Percentiles rank a stretch among this genome's conserved stretches.
phyloP scores from a whole-genome alignment of 345 rosid genomes.

The Salix exigua region DNA sequence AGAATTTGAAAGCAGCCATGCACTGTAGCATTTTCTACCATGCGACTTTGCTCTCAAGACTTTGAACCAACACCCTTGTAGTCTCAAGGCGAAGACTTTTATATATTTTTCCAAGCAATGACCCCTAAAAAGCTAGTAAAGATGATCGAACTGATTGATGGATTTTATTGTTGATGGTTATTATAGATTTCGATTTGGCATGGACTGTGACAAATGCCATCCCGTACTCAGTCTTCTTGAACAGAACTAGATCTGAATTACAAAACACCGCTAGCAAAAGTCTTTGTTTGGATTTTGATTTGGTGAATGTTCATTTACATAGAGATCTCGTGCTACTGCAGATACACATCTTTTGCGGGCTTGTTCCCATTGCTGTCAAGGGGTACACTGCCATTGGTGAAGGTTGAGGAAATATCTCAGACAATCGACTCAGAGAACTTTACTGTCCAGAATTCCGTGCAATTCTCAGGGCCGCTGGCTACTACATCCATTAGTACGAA shows the following conservation, averaged over 20 bases:
- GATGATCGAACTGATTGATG: too few species aligned
- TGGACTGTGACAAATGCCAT: neutral
- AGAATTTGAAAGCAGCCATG: too few species aligned
- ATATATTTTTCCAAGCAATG: too few species aligned
- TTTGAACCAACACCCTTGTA: too few species aligned
- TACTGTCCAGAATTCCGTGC: constrained; percentile 74
- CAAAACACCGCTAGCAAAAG: neutral
- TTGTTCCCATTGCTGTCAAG: constrained; percentile 76
- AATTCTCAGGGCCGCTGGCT: constrained; percentile 70
- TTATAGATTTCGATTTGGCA: too few species aligned
- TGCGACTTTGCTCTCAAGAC: too few species aligned
- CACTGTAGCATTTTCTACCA: too few species aligned
- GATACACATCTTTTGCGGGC: constrained; percentile 79
- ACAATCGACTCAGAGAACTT: constrained; percentile 77
- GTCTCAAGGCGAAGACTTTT: too few species aligned
- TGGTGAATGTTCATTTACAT: neutral
- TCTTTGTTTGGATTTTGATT: neutral
- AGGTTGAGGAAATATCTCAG: constrained; percentile 92
- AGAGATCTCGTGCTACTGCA: constrained; percentile 17
- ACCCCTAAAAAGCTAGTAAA: too few species aligned
- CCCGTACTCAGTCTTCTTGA: neutral
- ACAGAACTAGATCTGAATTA: neutral
- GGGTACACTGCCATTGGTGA: constrained; percentile 52
- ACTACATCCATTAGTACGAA: constrained; percentile 76
- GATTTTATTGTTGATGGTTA: too few species aligned